phyloP scores from a whole-genome alignment of 2,329 filamentous ascomycete genomes.

The Botrytis tulipae region DNA sequence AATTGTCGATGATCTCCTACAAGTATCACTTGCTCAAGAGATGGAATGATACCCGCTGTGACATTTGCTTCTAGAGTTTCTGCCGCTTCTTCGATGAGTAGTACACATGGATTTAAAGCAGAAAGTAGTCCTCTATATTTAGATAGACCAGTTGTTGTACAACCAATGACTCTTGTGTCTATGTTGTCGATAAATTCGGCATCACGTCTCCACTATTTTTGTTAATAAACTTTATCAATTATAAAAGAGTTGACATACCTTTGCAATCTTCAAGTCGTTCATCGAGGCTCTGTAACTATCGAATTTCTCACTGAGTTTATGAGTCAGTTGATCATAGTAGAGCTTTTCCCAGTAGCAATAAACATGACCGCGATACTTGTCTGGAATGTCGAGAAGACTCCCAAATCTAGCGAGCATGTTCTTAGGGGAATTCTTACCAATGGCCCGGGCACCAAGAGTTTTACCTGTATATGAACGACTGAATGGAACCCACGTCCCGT shows the following conservation, averaged over 20 bases:
- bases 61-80: slow-evolving; percentile 57
- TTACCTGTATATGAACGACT: slow-evolving; percentile 32
- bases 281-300: slow-evolving; percentile 29
- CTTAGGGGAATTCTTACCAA: slow-evolving; percentile 26
- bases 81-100: slow-evolving; percentile 70
- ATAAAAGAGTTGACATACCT: slow-evolving; percentile 22
- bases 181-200: slow-evolving; percentile 60
- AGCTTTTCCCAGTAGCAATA: slow-evolving; percentile 36
- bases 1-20: slow-evolving; percentile 71
- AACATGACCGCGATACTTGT: slow-evolving; percentile 32
- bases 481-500: slow-evolving; percentile 33
- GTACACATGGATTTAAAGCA: slow-evolving; percentile 56
- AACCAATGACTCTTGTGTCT: slow-evolving; percentile 40
- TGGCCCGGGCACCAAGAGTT: slow-evolving; percentile 6
- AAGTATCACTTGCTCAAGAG: slow-evolving; percentile 62
- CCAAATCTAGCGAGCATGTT: slow-evolving; percentile 25
- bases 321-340: slow-evolving; percentile 28
- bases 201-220: slow-evolving; percentile 24
- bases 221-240: not conserved
- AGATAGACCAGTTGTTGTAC: slow-evolving; percentile 66
- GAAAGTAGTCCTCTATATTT: slow-evolving; percentile 65
- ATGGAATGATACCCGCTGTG: slow-evolving; percentile 57
- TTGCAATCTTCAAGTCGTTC: slow-evolving; percentile 27
- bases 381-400: slow-evolving; percentile 35
- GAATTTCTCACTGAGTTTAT: slow-evolving; percentile 25